phyloP scores from a whole-genome alignment of 306 rosid species.

The Benincasa hispida region DNA sequence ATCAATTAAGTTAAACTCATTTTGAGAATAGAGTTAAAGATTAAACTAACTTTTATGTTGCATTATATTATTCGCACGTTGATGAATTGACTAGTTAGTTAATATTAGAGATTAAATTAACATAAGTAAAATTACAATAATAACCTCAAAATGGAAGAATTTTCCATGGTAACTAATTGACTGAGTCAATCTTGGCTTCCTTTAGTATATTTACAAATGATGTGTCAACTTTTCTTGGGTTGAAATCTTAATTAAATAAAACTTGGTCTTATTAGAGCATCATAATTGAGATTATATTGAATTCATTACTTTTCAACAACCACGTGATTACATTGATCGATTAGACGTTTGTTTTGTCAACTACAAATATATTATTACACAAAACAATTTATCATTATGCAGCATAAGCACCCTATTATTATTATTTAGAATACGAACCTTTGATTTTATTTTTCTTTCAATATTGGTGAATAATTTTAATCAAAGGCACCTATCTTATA shows the following conservation, averaged over 20 bases:
- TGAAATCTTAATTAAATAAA: not conserved
- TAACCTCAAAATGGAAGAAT: not conserved
- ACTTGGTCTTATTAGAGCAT: not conserved
- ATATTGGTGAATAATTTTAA: not conserved
- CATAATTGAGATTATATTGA: not conserved
- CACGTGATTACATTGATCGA: not conserved
- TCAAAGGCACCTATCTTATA: not conserved
- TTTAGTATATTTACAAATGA: not conserved
- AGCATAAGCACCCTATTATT: not conserved
- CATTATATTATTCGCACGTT: too few species aligned
- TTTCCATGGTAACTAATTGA: not conserved
- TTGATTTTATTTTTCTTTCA: not conserved
- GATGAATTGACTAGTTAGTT: not conserved
- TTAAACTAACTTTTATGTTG: too few species aligned
- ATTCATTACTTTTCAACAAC: slow-evolving; percentile 2
- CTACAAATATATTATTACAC: not conserved
- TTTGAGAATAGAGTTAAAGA: too few species aligned
- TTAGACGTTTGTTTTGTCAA: not conserved
- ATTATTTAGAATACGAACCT: not conserved
- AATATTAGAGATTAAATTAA: not conserved
- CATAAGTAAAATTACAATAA: not conserved
- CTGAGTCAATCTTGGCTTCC: not conserved
- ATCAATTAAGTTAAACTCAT: too few species aligned
- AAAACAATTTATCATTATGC: not conserved
- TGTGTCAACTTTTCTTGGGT: not conserved